Conservation (phyloP, 176 grass and related monocot species). For the Cenchrus americanus region DNA sequence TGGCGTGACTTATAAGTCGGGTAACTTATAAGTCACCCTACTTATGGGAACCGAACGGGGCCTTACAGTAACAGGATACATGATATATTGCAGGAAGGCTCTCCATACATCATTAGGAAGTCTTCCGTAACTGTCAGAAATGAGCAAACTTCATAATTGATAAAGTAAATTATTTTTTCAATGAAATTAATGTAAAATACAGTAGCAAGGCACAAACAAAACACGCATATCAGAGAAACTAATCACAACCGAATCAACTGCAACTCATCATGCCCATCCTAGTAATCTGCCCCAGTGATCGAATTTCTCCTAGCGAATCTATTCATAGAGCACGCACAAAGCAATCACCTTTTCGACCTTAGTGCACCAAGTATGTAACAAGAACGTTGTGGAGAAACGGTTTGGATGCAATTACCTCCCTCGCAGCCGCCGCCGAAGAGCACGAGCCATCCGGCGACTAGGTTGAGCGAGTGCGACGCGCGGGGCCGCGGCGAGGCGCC, state of each 20-base stretch:
- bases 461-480: constrained; percentile 93
- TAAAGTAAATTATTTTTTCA: background rate
- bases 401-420: constrained; percentile 63
- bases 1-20: too few species aligned
- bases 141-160: background rate
- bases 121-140: background rate
- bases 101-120: background rate
- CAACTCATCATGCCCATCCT: background rate
- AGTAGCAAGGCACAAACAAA: background rate
- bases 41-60: too few species aligned
- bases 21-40: too few species aligned
- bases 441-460: constrained; percentile 81
- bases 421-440: constrained; percentile 88
- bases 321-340: background rate
- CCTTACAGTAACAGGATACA: background rate
- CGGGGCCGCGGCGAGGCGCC: constrained; percentile 62
- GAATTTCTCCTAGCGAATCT: background rate
- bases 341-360: background rate
- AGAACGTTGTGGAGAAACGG: background rate
- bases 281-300: background rate
- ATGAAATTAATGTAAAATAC: constrained; percentile 13
- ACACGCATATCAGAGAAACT: background rate
- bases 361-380: constrained; percentile 12
- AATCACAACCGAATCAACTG: background rate
- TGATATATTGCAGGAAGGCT: background rate